Evolutionary conservation across 75 land plant species (phyloP), one percentile per base, ranked within the genome.

Genomic region (Ceratopteris richardii): DNA sequence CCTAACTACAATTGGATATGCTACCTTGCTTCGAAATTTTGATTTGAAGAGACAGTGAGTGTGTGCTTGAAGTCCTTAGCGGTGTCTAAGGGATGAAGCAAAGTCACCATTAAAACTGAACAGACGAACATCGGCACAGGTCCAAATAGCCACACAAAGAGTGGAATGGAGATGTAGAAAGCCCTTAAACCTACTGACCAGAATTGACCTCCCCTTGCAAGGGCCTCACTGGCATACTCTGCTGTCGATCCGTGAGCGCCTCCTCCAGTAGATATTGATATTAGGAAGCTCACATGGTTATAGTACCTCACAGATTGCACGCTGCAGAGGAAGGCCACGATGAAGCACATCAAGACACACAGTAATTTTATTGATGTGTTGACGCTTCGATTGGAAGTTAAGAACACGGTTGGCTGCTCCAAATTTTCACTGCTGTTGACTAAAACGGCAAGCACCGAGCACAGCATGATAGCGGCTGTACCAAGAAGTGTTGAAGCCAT

Each of bases 91-190:
- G 68, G 77, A 60, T 79, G 83, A 21, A 86, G 63, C 26, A 73
- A 12, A 29, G 52, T 57, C 7, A 71, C 30, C 69, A 83, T 58
- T 17, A 53, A 44, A 29, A 74, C 29, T 65, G 65, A 64, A 29
- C 78, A 71, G 0, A 59, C 50, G 29, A 86, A 73, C 78, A 87
- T 82, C 23, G 96, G 87, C 18, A 90, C 71, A 5, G 91, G 85
- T 29, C 96, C 91, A 64, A 90, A 86, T 11, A 83, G 72, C 96
- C 96, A 90, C 0, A 90, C 71, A 50, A 90, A 67, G 30, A 90
- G 77, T 17, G 87, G 82, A 56, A 90, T 78, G 13, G 91, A 79
- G 42, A 87, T 44, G 56, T 83, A 90, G 74, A 78, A 90, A 11
- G 86, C 77, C 23, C 96, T 56, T 20, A 88, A 44, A 2, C 96